Base-by-base conservation (phyloP, 2,329 filamentous ascomycete genomes). In the Verticillium nubilum region DNA sequence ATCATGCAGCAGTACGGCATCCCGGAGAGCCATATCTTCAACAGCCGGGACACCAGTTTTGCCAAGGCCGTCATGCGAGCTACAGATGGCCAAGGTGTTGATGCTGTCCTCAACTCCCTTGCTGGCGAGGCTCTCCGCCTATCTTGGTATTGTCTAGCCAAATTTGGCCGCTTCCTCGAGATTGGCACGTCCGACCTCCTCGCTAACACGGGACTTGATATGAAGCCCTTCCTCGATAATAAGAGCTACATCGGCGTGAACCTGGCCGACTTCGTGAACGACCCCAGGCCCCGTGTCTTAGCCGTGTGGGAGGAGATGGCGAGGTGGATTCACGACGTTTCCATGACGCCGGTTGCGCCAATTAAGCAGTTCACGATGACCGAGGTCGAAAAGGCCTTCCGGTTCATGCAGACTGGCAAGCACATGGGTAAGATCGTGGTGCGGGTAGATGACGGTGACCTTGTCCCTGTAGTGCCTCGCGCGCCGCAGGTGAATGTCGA, bases 351-450 rank as follows among this genome's bases (percentile, higher is more conserved):
- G 26, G 31, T 25, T 12, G 17, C 7, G 29, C 55, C 55, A 5
- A 15, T 57, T 26, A 17, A 50, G 13, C 13, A 27, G 7, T 67
- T 69, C 59, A 17, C 53, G 7, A 19, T n/a, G 3, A 4, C 7
- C 28, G 25, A 55, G 2, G 35, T 78, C 1, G 67, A 69, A 4
- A 66, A 71, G 0, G 74, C 75, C 0, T 76, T 80, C 60, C 68
- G 74, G 2, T 65, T 72, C 25, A 73, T 80, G 65, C 74, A 76
- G 56, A 64, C 64, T 5, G 74, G 76, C 4, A 68, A 71, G 5
- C 74, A 78, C 56, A 72, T 71, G 3, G 78, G 78, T 0, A 80
- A 80, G 52, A 70, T 78, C 15, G 68, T 79, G 23, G 12, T 63
- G 12, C 15, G n/a, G n/a, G 15, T 17, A n/a, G 15, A n/a, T 42